phyloP scores from a whole-genome alignment of 1,284 basidiomycete genomes.

The Schizophyllum amplum region DNA sequence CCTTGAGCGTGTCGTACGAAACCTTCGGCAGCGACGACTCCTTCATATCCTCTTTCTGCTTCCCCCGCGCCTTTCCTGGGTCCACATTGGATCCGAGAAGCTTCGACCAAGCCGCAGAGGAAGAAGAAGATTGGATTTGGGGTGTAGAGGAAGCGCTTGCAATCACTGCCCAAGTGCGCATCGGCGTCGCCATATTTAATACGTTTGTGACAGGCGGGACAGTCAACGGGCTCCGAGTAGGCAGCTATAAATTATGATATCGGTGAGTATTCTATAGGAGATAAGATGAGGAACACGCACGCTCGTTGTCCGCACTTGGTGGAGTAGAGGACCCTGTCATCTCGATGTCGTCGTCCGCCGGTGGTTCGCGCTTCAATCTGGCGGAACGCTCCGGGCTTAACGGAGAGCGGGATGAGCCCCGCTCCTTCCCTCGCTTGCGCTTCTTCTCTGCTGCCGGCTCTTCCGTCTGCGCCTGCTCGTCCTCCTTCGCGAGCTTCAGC shows the following conservation, averaged over 20 bases:
- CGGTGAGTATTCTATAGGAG: neutral
- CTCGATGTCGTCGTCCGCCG: neutral
- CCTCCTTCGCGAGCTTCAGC: slow-evolving; percentile 28
- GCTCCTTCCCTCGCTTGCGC: slow-evolving; percentile 20
- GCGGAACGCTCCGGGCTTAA: slow-evolving; percentile 10
- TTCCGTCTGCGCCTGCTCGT: slow-evolving; percentile 10
- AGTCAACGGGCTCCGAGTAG: slow-evolving; percentile 30
- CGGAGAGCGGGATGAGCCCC: slow-evolving; percentile 4
- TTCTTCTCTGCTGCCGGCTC: slow-evolving; percentile 16
- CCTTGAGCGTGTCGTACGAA: slow-evolving; percentile 57
- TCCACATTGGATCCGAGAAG: slow-evolving; percentile 27
- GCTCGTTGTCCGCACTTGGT: slow-evolving; percentile 6
- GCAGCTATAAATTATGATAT: slow-evolving; percentile 15
- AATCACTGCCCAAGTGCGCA: slow-evolving; percentile 50
- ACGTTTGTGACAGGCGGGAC: slow-evolving; percentile 46
- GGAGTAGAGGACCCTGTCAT: slow-evolving; percentile 7
- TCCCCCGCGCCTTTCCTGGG: slow-evolving; percentile 27
- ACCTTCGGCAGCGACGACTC: slow-evolving; percentile 52
- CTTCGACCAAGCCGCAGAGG: slow-evolving; percentile 19
- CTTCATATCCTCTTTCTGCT: slow-evolving; percentile 34
- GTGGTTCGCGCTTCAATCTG: slow-evolving; percentile 4
- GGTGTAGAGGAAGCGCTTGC: slow-evolving; percentile 23
- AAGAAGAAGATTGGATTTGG: slow-evolving; percentile 11
- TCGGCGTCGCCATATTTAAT: slow-evolving; percentile 44
- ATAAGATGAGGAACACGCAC: neutral